These are phyloP conservation scores for Xylaria grammica DNA, from an alignment of 495 filamentous ascomycete species.

Conservation along the genomic window DNA sequence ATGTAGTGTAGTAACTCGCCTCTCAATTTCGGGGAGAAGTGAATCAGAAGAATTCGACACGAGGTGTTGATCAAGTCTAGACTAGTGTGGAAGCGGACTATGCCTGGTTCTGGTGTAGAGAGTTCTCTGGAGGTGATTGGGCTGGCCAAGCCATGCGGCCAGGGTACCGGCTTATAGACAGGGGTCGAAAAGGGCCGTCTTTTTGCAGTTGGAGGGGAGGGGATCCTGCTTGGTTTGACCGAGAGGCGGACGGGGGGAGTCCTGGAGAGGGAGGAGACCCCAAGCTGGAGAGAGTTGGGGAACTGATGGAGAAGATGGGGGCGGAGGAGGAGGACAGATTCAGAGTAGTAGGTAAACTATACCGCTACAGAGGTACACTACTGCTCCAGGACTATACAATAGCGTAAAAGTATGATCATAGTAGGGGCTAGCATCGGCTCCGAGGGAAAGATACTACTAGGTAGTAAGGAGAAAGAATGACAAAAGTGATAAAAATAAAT, in stretches of 20 bases:
- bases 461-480: too few species aligned
- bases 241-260: slow-evolving; percentile 30
- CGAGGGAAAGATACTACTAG: too few species aligned
- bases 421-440: slow-evolving; percentile 5
- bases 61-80: slow-evolving; percentile 37
- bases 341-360: neutral
- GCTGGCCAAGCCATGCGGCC: slow-evolving; percentile 26
- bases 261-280: slow-evolving; percentile 25
- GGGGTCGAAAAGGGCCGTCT: slow-evolving; percentile 41
- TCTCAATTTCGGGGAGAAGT: slow-evolving; percentile 22
- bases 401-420: neutral
- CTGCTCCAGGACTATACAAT: neutral
- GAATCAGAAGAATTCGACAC: slow-evolving; percentile 28
- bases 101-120: slow-evolving; percentile 31
- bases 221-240: slow-evolving; percentile 37
- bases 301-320: slow-evolving; percentile 28
- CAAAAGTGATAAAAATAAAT: too few species aligned
- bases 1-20: slow-evolving; percentile 21
- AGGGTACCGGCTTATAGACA: slow-evolving; percentile 34
- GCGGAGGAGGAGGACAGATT: neutral
- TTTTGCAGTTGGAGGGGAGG: slow-evolving; percentile 28
- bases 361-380: neutral
- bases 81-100: slow-evolving; percentile 26
- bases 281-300: slow-evolving; percentile 37
- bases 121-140: slow-evolving; percentile 31